Percentiles rank a stretch among this genome's conserved stretches.
These are phyloP conservation scores for Solanum hybrid DNA, from an alignment of 305 asterid genomes.

Conservation along the genomic window DNA sequence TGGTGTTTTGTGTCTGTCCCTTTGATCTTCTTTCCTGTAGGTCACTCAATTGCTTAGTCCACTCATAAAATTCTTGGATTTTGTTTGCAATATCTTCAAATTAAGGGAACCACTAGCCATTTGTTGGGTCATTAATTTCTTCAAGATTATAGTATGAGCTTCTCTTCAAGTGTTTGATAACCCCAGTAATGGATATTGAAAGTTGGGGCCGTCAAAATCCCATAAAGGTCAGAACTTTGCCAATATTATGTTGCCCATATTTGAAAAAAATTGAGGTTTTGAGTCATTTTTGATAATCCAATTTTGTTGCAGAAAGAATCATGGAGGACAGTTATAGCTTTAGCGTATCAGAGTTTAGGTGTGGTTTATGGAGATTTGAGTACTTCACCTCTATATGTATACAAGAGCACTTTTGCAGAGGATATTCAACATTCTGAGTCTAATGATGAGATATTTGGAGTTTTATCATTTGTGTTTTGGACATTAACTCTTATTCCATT, in stretches of 20 bases:
- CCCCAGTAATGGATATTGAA: slow-evolving; percentile 70
- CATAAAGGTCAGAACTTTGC: slow-evolving; percentile 51
- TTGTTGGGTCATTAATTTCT: slow-evolving; percentile 7
- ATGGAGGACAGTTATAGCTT: slow-evolving; percentile 65
- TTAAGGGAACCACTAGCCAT: slow-evolving; percentile 2
- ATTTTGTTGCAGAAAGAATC: slow-evolving; percentile 55
- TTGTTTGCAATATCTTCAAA: slow-evolving; percentile 6
- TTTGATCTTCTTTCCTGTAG: slow-evolving; percentile 4
- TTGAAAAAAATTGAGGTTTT: background rate
- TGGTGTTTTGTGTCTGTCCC: slow-evolving; percentile 28
- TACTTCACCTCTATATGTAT: slow-evolving; percentile 83
- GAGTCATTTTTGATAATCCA: background rate
- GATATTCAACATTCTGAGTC: slow-evolving; percentile 80
- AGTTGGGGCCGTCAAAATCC: slow-evolving; percentile 36
- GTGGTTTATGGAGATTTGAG: slow-evolving; percentile 93
- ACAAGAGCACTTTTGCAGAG: slow-evolving; percentile 89
- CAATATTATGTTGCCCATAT: background rate
- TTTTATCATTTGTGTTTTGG: slow-evolving; percentile 76
- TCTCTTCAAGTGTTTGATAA: slow-evolving; percentile 32
- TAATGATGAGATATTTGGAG: slow-evolving; percentile 81
- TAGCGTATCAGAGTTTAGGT: slow-evolving; percentile 86
- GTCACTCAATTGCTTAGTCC: background rate
- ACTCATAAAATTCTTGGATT: slow-evolving; percentile 11
- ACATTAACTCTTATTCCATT: slow-evolving; percentile 76
- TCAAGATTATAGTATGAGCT: slow-evolving; percentile 21